Conservation (phyloP, 2,329 filamentous ascomycete genomes). For the Cercospora sp. region DNA sequence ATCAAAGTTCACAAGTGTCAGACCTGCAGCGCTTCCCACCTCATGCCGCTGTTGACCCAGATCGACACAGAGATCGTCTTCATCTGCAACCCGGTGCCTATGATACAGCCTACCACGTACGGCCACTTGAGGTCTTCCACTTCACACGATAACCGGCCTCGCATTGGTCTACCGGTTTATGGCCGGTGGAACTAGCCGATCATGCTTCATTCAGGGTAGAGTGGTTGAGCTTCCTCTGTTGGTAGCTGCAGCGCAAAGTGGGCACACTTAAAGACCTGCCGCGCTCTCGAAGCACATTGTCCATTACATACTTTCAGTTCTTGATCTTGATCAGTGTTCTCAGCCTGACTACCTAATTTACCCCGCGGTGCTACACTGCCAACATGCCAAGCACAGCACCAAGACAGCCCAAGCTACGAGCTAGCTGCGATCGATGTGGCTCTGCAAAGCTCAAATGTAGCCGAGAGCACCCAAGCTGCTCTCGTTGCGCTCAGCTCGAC, state of each 20-base stretch:
- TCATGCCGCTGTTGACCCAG: neutral
- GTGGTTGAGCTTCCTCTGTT: neutral
- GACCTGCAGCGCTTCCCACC: neutral
- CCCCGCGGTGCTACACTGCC: neutral
- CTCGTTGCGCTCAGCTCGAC: neutral
- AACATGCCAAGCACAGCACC: neutral
- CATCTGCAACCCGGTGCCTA: neutral
- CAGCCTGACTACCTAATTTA: neutral
- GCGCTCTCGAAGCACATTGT: neutral
- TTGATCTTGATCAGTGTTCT: neutral
- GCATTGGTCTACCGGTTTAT: neutral
- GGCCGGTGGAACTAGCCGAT: neutral
- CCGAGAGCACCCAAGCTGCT: neutral
- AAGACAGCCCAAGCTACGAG: conserved; percentile 1
- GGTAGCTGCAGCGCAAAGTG: neutral
- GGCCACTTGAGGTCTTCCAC: neutral
- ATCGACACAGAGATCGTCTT: neutral
- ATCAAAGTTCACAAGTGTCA: neutral
- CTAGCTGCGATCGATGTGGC: conserved; percentile 6
- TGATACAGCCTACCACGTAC: neutral
- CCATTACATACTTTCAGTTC: neutral
- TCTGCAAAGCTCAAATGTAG: neutral
- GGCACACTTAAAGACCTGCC: neutral
- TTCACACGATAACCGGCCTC: neutral
- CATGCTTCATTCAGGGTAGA: neutral